Conservation (phyloP, 352 stramenopile genomes). For the Globisporangium mamillatum region DNA sequence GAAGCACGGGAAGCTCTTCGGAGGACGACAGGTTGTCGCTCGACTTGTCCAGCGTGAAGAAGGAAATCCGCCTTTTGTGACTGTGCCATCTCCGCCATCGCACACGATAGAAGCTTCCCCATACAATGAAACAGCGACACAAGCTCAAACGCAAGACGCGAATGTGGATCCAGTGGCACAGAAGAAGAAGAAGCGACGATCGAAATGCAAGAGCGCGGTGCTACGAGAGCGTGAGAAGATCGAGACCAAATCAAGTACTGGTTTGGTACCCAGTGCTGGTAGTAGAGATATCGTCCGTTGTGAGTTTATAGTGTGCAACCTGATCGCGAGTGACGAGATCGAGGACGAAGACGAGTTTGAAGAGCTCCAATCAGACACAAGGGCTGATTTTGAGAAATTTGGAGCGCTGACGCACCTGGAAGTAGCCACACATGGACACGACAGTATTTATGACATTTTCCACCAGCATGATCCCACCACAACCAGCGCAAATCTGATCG, state of each 20-base stretch:
- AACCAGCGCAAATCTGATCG: background rate
- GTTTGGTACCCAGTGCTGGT: background rate
- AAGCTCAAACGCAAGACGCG: no score
- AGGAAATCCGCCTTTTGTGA: slow-evolving; percentile 17
- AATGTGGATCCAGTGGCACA: background rate
- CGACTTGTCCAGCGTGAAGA: slow-evolving; percentile 3
- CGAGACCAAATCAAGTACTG: background rate
- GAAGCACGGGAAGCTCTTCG: slow-evolving; percentile 34
- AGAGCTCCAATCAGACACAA: slow-evolving; percentile 39
- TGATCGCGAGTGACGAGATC: slow-evolving; percentile 45
- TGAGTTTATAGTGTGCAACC: slow-evolving; percentile 26
- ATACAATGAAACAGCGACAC: background rate
- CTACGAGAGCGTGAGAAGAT: slow-evolving; percentile 8
- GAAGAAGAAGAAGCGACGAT: slow-evolving; percentile 28
- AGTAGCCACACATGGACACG: slow-evolving; percentile 2
- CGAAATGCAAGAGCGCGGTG: slow-evolving; percentile 31
- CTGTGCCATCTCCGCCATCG: background rate
- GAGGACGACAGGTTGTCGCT: slow-evolving; percentile 25
- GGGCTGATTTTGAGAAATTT: slow-evolving; percentile 29
- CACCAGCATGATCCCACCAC: background rate
- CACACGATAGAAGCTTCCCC: background rate
- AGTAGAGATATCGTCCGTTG: background rate
- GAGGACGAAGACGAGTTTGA: slow-evolving; percentile 50
- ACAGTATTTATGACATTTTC: background rate
- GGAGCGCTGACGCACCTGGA: slow-evolving; percentile 20